Conservation (phyloP, 164 flowering plant genomes). For the Vitis cinerea region DNA sequence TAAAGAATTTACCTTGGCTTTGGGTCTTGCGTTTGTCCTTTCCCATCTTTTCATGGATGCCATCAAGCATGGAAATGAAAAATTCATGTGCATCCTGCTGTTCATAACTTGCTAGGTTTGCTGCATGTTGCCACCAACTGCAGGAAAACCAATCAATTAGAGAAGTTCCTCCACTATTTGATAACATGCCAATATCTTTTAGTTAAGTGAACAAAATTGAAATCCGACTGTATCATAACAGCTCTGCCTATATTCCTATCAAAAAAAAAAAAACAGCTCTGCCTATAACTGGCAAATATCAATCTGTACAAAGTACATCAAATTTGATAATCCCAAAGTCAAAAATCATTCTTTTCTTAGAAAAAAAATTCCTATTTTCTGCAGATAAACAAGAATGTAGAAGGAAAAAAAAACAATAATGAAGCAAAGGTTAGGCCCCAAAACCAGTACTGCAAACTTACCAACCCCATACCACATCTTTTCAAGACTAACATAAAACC, state of each 20-base stretch:
- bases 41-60: slow-evolving; percentile 81
- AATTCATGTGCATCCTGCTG: slow-evolving; percentile 98
- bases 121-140: slow-evolving; percentile 99
- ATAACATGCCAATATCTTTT: no score
- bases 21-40: slow-evolving; percentile 48
- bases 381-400: no score
- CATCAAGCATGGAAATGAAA: slow-evolving; percentile 87
- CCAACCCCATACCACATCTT: background rate
- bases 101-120: slow-evolving; percentile 89
- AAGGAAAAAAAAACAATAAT: background rate
- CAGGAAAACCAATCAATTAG: slow-evolving; percentile 8
- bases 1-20: slow-evolving; percentile 55
- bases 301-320: no score
- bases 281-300: no score
- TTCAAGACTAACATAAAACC: no score
- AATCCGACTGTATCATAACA: no score
- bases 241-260: no score
- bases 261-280: no score
- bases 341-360: background rate
- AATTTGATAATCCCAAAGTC: background rate
- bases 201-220: no score
- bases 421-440: background rate
- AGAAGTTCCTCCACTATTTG: no score
- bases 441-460: background rate
- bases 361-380: background rate